Base-by-base conservation (phyloP, 2,329 filamentous ascomycete genomes). In the Alternaria alternata region DNA sequence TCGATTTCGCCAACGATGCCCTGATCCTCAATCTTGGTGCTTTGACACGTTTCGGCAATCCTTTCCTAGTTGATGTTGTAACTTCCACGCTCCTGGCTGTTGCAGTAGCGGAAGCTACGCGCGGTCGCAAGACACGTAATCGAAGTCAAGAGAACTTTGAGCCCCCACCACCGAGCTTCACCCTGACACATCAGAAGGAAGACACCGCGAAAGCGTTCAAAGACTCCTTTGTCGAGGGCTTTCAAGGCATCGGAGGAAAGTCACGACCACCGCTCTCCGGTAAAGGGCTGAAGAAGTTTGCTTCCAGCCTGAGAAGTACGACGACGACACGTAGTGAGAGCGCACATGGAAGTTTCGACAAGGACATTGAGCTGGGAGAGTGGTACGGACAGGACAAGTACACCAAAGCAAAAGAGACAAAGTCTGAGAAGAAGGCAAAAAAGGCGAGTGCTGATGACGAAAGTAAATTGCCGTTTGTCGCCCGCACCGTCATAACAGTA, bases 11-110 rank as follows among this genome's bases (percentile, higher is more conserved):
- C 22, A 75, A 76, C 16, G 78, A 79, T 42, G 76, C 78, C 2
- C 75, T 82, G 16, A 77, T 77, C 3, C 68, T 84, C n/a, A 82
- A 84, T 57, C 70, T 81, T 6, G 80, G 79, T 2, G 79, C 79
- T 1, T 64, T 84, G 3, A 70, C 78, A 12, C 77, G 73, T 18
- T 75, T 83, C 57, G 78, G 79, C n/a, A 81, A 80, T 54, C 73
- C 78, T 5, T 82, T 82, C 67, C 74, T 83, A 43, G 72, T 82
- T 51, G 82, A 84, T 61, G 81, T 82, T 1, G 76, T 77, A 1
- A 72, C 81, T 5, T 74, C 73, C 3, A 76, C 81, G 0, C 68
- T 84, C 11, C 68, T 84, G 30, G 79, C 80, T 16, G 79, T 83
- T 41, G 81, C 81, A 0, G 76, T 82, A 1, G 78, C 81, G 12